Percentiles rank a stretch among this genome's conserved stretches.
These are phyloP conservation scores for Verticillium tricorpus DNA, from an alignment of 2,329 filamentous ascomycete genomes.

Conservation along the genomic window DNA sequence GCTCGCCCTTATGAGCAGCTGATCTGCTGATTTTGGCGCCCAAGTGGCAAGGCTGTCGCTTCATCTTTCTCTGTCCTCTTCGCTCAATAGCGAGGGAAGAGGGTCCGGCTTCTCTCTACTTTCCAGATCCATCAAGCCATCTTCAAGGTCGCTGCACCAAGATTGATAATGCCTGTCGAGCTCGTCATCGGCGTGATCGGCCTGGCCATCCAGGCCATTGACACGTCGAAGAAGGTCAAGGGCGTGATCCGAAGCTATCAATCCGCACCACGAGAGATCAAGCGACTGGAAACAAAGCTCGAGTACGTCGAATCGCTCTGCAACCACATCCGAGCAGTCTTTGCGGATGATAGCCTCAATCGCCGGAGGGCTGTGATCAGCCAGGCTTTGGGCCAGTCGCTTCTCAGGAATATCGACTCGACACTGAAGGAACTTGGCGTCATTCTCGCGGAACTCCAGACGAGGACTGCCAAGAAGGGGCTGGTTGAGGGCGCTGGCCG, in stretches of 20 bases:
- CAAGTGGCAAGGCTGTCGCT: too few species aligned
- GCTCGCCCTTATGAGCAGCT: too few species aligned
- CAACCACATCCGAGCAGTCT: not conserved
- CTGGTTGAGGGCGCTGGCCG: not conserved
- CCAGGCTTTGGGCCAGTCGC: not conserved
- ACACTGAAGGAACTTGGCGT: not conserved
- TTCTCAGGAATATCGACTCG: not conserved
- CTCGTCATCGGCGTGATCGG: not conserved
- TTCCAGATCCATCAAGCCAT: too few species aligned
- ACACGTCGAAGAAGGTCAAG: not conserved
- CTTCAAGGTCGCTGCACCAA: too few species aligned
- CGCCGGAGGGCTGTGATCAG: not conserved
- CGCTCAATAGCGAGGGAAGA: too few species aligned
- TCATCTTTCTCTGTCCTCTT: too few species aligned
- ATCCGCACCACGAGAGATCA: not conserved
- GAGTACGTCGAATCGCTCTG: not conserved
- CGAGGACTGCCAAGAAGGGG: not conserved
- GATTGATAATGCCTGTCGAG: not conserved
- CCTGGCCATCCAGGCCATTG: not conserved
- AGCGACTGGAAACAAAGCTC: not conserved
- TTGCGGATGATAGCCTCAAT: not conserved
- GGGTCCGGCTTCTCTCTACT: too few species aligned
- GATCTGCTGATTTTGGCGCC: too few species aligned
- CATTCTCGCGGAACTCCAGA: not conserved
- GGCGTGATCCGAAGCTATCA: not conserved